Evolutionary conservation across 2,329 filamentous ascomycete species (phyloP), one percentile per base, ranked within the genome.

Genomic region (Scedosporium apiospermum): DNA sequence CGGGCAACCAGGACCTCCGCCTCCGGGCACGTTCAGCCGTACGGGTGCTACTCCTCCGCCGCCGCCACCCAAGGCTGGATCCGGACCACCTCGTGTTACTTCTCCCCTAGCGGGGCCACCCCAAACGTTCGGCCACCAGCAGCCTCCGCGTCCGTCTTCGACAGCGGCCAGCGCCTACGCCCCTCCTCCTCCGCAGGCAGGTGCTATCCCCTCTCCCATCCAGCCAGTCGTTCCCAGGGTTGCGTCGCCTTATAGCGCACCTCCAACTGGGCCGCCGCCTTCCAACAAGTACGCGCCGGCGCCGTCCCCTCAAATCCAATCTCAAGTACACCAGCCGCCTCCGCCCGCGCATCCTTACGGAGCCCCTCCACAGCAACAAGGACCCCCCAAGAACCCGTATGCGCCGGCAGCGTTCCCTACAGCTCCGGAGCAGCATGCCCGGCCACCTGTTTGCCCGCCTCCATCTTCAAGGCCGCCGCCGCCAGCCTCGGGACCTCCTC

Each of bases 161-260:
- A 63, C 61, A 18, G 65, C 65, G 14, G 62, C 65, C 18, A 66
- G 57, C 49, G 46, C 65, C 26, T 66, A 63, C 75, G 83, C 6
- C 77, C 86, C 55, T 79, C 60, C 60, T 18, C 84, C 53, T 79
- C 84, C 58, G 84, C 84, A 72, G 75, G 71, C 84, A 4, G 90
- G 93, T 68, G 85, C 88, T 16, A 89, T 89, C 38, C 80, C 86
- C 53, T 83, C 38, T 84, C 86, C 64, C 77, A 86, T 60, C 77
- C 84, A 55, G 80, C 82, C 6, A 88, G 82, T 85, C 21, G 82
- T 91, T 60, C 83, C 87, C 23, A 87, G 91, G 66, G 91, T 88
- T 30, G 82, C 88, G 4, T 96, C 93, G 27, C 93, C 93, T 5
- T 97, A 96, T 74, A 91, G 93, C 69, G 85, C 89, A 44, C 62